phyloP scores from a whole-genome alignment of 441 rosid species.

The Populus trichocarpa region DNA sequence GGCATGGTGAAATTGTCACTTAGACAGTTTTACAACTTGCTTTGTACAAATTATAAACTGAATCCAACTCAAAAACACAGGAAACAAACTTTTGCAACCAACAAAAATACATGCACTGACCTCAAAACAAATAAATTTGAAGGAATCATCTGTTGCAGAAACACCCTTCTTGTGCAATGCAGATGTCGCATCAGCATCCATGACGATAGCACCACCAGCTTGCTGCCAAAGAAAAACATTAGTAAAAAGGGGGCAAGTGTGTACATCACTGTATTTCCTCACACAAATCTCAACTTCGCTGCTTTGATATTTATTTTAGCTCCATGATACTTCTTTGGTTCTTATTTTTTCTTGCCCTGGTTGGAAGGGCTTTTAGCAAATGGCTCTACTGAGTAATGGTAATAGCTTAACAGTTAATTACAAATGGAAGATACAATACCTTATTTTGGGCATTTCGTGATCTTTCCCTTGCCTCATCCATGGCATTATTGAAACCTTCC shows the following conservation, averaged over 20 bases:
- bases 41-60: neutral
- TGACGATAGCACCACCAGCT: slow-evolving; percentile 80
- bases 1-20: neutral
- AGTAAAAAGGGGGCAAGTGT: slow-evolving; percentile 10
- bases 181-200: slow-evolving; percentile 99
- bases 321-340: neutral
- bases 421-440: slow-evolving; percentile 35
- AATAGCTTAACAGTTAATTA: neutral
- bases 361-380: neutral
- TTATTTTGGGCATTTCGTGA: slow-evolving; percentile 90
- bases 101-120: slow-evolving; percentile 25
- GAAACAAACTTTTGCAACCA: neutral
- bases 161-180: slow-evolving; percentile 71
- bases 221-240: slow-evolving; percentile 48
- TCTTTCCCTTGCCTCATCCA: slow-evolving; percentile 97
- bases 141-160: slow-evolving; percentile 76
- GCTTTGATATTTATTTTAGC: neutral
- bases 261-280: neutral
- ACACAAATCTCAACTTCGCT: neutral
- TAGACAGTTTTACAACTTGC: neutral
- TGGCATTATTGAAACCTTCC: slow-evolving; percentile 74
- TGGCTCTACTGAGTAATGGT: neutral
- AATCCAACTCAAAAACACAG: neutral
- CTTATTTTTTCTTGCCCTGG: neutral
- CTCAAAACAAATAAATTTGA: slow-evolving; percentile 81